Conservation (phyloP, 2,329 filamentous ascomycete species). For the Verticillium nubilum region DNA sequence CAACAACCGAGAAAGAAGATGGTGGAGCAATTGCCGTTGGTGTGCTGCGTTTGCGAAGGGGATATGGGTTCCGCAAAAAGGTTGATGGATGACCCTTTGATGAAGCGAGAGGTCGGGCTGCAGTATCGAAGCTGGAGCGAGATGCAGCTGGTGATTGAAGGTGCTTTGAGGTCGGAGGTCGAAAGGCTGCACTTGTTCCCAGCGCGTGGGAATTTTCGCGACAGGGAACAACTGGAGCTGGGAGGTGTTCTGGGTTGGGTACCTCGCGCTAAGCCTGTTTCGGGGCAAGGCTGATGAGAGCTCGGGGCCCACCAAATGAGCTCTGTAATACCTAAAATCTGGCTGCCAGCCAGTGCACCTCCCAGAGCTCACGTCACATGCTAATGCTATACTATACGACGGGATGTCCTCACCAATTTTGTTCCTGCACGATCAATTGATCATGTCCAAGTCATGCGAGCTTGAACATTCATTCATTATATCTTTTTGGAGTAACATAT, state of each 20-base stretch:
- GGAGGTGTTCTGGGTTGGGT: background rate
- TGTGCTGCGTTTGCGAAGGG: background rate
- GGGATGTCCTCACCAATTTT: too few relatives aligned
- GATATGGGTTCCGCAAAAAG: background rate
- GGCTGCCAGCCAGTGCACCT: background rate
- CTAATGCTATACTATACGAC: too few relatives aligned
- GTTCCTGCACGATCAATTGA: background rate
- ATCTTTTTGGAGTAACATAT: background rate
- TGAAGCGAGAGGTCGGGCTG: background rate
- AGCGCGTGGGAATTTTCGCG: conserved; percentile 31
- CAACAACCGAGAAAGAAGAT: background rate
- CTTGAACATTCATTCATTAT: background rate
- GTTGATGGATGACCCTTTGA: background rate
- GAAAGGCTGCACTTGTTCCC: conserved; percentile 21
- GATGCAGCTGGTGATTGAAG: background rate
- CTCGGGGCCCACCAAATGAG: background rate
- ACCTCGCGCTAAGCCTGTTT: conserved; percentile 24
- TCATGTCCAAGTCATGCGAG: background rate
- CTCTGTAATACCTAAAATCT: too few relatives aligned
- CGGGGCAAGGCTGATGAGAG: conserved; percentile 24
- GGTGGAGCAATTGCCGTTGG: background rate
- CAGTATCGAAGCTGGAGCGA: background rate
- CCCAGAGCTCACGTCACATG: background rate
- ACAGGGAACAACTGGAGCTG: conserved; percentile 6
- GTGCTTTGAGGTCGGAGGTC: background rate